These are phyloP conservation scores for Petasospora fabianii DNA, from an alignment of 1,139 yeast species.

Conservation along the genomic window DNA sequence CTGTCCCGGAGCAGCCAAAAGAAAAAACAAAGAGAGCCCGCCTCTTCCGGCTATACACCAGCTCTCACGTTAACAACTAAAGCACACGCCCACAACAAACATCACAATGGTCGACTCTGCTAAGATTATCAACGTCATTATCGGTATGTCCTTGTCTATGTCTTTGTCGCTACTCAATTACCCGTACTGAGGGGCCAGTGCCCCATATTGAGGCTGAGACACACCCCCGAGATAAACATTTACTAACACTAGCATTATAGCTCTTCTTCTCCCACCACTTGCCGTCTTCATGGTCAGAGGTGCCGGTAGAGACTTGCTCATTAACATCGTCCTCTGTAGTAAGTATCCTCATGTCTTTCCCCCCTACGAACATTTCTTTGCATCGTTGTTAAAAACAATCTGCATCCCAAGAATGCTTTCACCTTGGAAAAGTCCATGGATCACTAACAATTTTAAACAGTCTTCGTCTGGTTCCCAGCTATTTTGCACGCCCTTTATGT, in stretches of 20 bases:
- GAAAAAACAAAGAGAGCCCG: background rate
- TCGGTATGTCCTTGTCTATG: constrained; percentile 30
- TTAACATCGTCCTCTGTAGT: constrained; percentile 58
- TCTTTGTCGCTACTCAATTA: no score
- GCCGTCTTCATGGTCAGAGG: constrained; percentile 69
- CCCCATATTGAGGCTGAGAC: no score
- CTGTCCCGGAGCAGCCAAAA: background rate
- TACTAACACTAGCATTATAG: constrained; percentile 30
- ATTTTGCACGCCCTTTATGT: constrained; percentile 68
- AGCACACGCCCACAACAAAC: no score
- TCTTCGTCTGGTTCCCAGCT: constrained; percentile 71
- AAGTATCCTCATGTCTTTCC: constrained; percentile 15
- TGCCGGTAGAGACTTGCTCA: constrained; percentile 55
- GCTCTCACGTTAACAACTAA: background rate
- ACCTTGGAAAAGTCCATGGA: background rate
- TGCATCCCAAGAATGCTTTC: background rate
- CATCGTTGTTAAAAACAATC: no score
- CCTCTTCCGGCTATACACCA: no score
- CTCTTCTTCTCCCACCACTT: constrained; percentile 64
- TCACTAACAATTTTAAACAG: constrained; percentile 17
- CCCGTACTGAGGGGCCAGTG: no score
- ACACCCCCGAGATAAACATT: background rate
- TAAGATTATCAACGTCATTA: constrained; percentile 34
- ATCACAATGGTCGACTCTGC: constrained; percentile 33
- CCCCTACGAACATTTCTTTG: background rate